A percentile compares a stretch with the other conserved stretches of the same genome.
These are phyloP conservation scores for Rhynchosporium agropyri DNA, from an alignment of 2,329 filamentous ascomycete species.

Conservation along the genomic window DNA sequence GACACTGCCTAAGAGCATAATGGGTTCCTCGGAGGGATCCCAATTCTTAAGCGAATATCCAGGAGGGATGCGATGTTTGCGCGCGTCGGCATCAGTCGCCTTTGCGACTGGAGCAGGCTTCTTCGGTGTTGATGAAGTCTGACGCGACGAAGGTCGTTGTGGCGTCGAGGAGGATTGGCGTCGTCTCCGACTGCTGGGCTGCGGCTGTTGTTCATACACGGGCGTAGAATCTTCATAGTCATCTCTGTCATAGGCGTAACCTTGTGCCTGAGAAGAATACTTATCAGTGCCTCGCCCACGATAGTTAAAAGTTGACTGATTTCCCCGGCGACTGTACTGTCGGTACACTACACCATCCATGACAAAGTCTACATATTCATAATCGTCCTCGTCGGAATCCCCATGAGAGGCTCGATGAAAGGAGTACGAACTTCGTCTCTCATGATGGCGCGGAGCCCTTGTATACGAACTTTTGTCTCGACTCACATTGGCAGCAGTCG, in stretches of 20 bases:
- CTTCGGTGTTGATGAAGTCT: conserved; percentile 35
- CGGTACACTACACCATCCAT: conserved; percentile 39
- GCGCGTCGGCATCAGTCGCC: conserved; percentile 63
- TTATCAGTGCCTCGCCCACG: conserved; percentile 44
- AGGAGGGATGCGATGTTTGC: conserved; percentile 73
- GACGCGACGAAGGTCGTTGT: conserved; percentile 37
- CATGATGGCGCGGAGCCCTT: conserved; percentile 34
- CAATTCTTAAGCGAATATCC: conserved; percentile 98
- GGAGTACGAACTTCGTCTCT: conserved; percentile 42
- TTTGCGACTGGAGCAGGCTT: conserved; percentile 46
- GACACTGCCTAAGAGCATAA: conserved; percentile 90
- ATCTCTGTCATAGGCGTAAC: conserved; percentile 40
- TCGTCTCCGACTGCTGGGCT: conserved; percentile 30
- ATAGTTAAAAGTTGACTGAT: conserved; percentile 41
- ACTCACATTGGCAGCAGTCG: conserved; percentile 46
- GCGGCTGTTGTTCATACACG: conserved; percentile 32
- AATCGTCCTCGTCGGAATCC: conserved; percentile 44
- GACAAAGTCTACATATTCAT: conserved; percentile 40
- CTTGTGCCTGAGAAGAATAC: conserved; percentile 41
- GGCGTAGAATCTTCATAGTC: conserved; percentile 33
- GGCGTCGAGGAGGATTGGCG: conserved; percentile 40
- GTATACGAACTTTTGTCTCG: conserved; percentile 43
- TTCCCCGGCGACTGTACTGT: conserved; percentile 34
- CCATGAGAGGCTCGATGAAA: conserved; percentile 43
- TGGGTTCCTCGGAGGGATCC: conserved; percentile 92